These are phyloP conservation scores for Bauhinia variegata DNA, from an alignment of 306 rosid genomes.

Conservation along the genomic window DNA sequence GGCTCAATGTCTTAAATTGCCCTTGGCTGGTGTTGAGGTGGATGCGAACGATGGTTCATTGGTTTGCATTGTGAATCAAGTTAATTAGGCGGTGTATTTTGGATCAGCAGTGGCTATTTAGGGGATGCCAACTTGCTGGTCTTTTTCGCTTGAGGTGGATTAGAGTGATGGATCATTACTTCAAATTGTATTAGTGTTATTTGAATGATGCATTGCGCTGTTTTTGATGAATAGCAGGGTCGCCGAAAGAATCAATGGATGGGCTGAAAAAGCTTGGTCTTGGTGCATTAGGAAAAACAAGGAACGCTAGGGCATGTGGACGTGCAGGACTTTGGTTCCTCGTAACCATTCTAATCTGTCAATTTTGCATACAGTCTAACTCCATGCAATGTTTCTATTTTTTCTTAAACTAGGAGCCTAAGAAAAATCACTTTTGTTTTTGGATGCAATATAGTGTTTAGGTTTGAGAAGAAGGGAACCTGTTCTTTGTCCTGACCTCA, in stretches of 20 bases:
- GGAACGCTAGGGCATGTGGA: constrained; percentile 24
- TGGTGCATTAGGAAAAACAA: constrained; percentile 28
- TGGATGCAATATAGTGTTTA: background rate
- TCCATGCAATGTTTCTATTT: background rate
- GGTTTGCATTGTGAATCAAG: too few relatives aligned
- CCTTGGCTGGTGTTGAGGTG: too few relatives aligned
- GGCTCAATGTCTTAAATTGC: too few relatives aligned
- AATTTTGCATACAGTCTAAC: too few relatives aligned
- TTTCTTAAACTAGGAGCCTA: constrained; percentile 9
- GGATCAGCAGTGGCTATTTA: constrained; percentile 5
- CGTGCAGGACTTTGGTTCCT: background rate
- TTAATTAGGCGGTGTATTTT: background rate
- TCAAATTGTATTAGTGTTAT: constrained; percentile 32
- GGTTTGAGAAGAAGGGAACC: constrained; percentile 3
- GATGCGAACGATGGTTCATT: too few relatives aligned
- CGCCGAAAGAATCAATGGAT: constrained; percentile 19
- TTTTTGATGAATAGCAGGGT: constrained; percentile 42
- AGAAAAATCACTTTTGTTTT: background rate
- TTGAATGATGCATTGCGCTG: constrained; percentile 31
- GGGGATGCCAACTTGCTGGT: constrained; percentile 23
- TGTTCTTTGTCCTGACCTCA: background rate
- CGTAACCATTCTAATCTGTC: too few relatives aligned
- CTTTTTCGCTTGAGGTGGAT: constrained; percentile 30
- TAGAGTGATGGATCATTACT: constrained; percentile 31
- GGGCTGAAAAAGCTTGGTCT: constrained; percentile 11